Base-by-base conservation (phyloP, 371 early-diverging fungal species). In the Mucor mucedo region DNA sequence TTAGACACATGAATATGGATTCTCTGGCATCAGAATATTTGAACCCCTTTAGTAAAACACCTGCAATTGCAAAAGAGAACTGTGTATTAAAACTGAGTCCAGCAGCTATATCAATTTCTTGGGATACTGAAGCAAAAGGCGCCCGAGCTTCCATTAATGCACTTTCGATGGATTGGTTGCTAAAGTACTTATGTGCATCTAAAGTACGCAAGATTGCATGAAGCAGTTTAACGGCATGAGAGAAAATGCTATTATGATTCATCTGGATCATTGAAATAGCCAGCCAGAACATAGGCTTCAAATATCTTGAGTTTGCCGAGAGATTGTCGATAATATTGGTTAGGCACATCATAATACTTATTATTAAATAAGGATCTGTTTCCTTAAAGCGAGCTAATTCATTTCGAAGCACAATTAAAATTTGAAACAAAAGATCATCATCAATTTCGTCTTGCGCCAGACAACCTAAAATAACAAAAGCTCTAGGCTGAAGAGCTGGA, bases 401-500 rank as follows among this genome's bases (percentile, higher is more conserved):
- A 2, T 92, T 91, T 21, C 91, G 87, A 54, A 97, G 75, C 0
- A 93, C 91, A 3, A 91, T 89, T 14, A 96, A 73, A 30, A 93
- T 94, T 73, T 94, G 94, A 71, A 93, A 94, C 28, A 95, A 68
- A 27, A 93, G 72, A 62, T 91, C 91, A 65, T 95, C 93, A 48
- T 93, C 93, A 8, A 91, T 89, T 63, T 92, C 95, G 52, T 91
- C 89, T 16, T 90, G 85, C 0, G 93, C 90, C 52, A 97, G 81
- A 55, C 90, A 90, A 16, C 96, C 97, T 38, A 97, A 80, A 10
- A 91, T 86, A 33, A 95, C 89, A 77, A 96, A 97, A 0, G 96
- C 88, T n/a, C 97, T 87, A 0, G 96, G 94, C 71, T 97, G 97
- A 32, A 95, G 79, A 0, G 93, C 92, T 6, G 92, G 94, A 65